Conservation (phyloP, 768 basidiomycete genomes). For the Tulasnella sp. region DNA sequence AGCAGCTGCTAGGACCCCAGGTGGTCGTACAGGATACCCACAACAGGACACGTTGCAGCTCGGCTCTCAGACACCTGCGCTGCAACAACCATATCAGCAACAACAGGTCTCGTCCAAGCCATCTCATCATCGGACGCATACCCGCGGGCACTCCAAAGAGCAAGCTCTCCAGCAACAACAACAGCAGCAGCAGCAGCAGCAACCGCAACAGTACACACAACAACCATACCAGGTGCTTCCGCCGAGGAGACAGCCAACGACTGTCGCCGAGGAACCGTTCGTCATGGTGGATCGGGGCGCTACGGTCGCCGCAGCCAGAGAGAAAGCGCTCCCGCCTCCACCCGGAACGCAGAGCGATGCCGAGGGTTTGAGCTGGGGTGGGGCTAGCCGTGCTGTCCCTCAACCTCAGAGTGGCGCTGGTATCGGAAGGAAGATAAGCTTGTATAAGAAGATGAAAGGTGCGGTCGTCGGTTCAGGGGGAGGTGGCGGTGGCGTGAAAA, state of each 20-base stretch:
- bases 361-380: conserved; percentile 1
- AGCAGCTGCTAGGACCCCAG: not conserved
- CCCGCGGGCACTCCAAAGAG: not conserved
- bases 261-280: conserved; percentile 27
- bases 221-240: conserved; percentile 26
- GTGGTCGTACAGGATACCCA: not conserved
- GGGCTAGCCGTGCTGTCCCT: conserved; percentile 23
- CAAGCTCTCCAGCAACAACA: not conserved
- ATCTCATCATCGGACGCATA: too few relatives aligned
- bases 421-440: conserved; percentile 61
- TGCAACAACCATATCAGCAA: not conserved
- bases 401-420: conserved; percentile 27
- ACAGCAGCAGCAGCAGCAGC: not conserved
- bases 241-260: not conserved
- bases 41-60: not conserved
- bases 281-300: conserved; percentile 48
- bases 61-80: not conserved
- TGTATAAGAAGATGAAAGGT: conserved; percentile 68
- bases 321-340: conserved; percentile 45
- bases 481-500: conserved; percentile 2
- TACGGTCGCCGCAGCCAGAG: conserved; percentile 22
- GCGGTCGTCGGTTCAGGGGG: conserved; percentile 39
- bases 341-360: conserved; percentile 25
- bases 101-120: too few relatives aligned
- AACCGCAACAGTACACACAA: conserved; percentile 21